Base-by-base conservation (phyloP, 352 stramenopile genomes). In the Pythium diclinum region DNA sequence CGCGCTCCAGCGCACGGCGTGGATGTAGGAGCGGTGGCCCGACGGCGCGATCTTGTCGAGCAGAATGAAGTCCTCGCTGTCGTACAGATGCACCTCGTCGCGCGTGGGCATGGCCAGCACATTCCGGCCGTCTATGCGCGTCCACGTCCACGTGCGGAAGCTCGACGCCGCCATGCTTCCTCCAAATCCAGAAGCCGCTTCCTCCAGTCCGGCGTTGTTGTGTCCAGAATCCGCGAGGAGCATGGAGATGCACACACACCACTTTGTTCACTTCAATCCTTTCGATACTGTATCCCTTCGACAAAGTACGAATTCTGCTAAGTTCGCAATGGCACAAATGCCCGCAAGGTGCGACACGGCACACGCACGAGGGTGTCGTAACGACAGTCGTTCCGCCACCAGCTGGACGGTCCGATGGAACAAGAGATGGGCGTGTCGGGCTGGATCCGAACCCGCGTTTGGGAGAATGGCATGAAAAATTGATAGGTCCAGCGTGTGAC, bases 11-110 rank as follows among this genome's bases (percentile, higher is more conserved):
- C 83, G 84, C 59, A 91, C 78, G 55, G 86, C 83, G 6, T 70
- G 60, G 56, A 94, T 79, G 49, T 80, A 71, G 62, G 72, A 68
- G 14, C 64, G 61, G 59, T 94, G 83, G 63, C 80, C 80, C 17
- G 83, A 78, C 16, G 75, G 72, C 52, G 79, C 65, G 59, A 94
- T 82, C 47, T 74, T 78, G 16, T 77, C 67, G 30, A 92, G 65
- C 34, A 94, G 72, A n/a, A 89, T 82, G 69, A 94, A 94, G 73
- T 94, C 83, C 48, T 89, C 82, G 58, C 79, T 91, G 65, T 94
- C 85, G 69, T 90, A 89, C 10, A 94, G 70, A 32, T 85, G 77
- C 51, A 94, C 88, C 59, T 89, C 79, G 19, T 77, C 75, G 56
- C 76, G 73, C 46, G 77, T 85, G 51, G 83, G 81, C 40, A 94